These are phyloP conservation scores for Fraxinus quadrangulata DNA, from an alignment of 257 asterid genomes.

Conservation along the genomic window DNA sequence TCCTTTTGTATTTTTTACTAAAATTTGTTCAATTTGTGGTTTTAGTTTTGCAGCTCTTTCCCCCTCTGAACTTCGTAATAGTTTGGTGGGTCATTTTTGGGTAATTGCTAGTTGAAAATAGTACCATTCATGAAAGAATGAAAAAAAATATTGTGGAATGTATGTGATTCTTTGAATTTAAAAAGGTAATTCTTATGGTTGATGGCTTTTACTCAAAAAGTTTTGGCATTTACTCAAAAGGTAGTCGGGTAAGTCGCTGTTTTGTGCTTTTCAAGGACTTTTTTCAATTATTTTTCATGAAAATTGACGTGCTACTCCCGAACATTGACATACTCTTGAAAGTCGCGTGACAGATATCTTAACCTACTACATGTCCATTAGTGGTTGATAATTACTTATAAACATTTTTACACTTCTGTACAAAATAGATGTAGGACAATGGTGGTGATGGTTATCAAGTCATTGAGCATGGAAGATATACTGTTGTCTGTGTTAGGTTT, in stretches of 20 bases:
- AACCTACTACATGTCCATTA: not conserved
- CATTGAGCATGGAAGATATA: no score
- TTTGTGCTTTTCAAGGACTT: not conserved
- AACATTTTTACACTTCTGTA: no score
- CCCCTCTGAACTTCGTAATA: not conserved
- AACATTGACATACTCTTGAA: not conserved
- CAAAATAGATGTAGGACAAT: no score
- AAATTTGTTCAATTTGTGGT: no score
- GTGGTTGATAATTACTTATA: not conserved
- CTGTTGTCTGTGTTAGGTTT: no score
- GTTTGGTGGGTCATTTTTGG: no score
- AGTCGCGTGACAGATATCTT: not conserved
- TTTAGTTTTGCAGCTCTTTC: not conserved
- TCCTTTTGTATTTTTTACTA: no score
- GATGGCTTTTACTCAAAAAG: not conserved
- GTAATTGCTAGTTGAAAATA: not conserved
- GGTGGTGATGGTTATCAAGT: no score
- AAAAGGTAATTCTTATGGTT: not conserved
- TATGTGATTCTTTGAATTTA: not conserved
- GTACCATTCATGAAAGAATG: not conserved
- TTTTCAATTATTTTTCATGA: no score
- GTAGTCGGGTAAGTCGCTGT: not conserved
- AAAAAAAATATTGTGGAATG: not conserved
- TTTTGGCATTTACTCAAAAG: not conserved
- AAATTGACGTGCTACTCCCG: not conserved